These are phyloP conservation scores for Sisymbrium irio DNA, from an alignment of 345 rosid genomes.

Conservation along the genomic window DNA sequence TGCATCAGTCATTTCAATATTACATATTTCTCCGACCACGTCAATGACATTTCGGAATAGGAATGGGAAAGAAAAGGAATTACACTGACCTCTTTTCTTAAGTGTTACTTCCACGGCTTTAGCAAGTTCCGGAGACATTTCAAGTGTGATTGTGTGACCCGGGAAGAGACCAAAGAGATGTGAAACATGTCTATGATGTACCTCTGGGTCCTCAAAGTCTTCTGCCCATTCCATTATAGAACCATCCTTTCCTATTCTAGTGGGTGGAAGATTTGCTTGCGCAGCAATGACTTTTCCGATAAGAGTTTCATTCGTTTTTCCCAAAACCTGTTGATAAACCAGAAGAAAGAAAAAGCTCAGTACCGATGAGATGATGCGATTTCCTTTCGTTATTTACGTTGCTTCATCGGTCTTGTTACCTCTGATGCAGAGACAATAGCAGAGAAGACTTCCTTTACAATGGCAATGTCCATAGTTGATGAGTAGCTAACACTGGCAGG, in stretches of 20 bases:
- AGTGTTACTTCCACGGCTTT: constrained; percentile 73
- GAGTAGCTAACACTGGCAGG: constrained; percentile 91
- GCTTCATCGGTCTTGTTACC: constrained; percentile 43
- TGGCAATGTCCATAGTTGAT: constrained; percentile 91
- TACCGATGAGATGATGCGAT: neutral
- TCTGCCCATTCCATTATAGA: constrained; percentile 97
- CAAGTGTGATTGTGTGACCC: constrained; percentile 73
- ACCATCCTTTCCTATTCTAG: constrained; percentile 68
- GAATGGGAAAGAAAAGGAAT: neutral
- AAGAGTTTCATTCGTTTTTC: constrained; percentile 50
- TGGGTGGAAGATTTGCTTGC: constrained; percentile 66
- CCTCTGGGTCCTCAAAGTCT: constrained; percentile 83
- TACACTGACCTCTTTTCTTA: constrained; percentile 63
- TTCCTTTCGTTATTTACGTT: neutral
- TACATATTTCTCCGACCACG: neutral
- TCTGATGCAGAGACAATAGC: constrained; percentile 70
- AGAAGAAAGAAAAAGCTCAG: constrained; percentile 13
- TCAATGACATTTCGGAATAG: neutral
- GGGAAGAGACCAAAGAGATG: constrained; percentile 94
- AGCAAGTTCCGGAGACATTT: constrained; percentile 67
- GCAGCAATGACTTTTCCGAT: constrained; percentile 54
- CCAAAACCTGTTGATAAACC: constrained; percentile 52
- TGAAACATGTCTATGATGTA: constrained; percentile 81
- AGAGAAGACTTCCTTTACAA: constrained; percentile 73
- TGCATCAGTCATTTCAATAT: constrained; percentile 29